Conservation (phyloP, 164 flowering plant species). For the Protea cynaroides region DNA sequence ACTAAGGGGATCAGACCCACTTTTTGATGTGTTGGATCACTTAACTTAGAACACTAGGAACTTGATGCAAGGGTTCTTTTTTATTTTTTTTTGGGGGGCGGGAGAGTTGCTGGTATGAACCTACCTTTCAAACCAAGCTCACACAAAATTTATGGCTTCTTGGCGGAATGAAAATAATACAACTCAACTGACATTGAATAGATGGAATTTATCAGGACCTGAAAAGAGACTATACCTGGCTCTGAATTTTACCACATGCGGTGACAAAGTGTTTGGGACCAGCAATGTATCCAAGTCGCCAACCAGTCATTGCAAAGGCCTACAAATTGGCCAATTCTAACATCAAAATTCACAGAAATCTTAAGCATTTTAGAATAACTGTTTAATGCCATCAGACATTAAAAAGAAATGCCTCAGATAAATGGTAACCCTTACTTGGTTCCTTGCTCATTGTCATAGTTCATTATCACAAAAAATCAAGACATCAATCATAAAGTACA, state of each 20-base stretch:
- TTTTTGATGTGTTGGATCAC: neutral
- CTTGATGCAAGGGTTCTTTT: neutral
- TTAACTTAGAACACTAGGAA: neutral
- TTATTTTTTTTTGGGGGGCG: too few relatives aligned
- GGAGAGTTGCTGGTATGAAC: too few relatives aligned
- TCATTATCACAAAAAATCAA: neutral
- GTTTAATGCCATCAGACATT: neutral
- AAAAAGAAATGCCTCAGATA: neutral
- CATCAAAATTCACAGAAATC: neutral
- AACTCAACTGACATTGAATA: neutral
- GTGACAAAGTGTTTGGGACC: slow-evolving; percentile 87
- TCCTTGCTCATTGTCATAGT: neutral
- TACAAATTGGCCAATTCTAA: slow-evolving; percentile 15
- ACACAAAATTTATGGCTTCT: too few relatives aligned
- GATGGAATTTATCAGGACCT: neutral
- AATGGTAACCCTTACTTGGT: neutral
- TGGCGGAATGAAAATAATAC: too few relatives aligned
- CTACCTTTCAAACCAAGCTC: too few relatives aligned
- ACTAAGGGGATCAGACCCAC: neutral
- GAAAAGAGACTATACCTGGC: slow-evolving; percentile 55
- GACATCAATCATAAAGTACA: too few relatives aligned
- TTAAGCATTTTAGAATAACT: neutral
- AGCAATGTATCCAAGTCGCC: slow-evolving; percentile 98
- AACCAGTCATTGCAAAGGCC: slow-evolving; percentile 99
- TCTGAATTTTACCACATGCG: slow-evolving; percentile 85